Percentiles rank a stretch among this genome's conserved stretches.
These are phyloP conservation scores for Cajanus cajan DNA, from an alignment of 306 rosid species.

Conservation along the genomic window DNA sequence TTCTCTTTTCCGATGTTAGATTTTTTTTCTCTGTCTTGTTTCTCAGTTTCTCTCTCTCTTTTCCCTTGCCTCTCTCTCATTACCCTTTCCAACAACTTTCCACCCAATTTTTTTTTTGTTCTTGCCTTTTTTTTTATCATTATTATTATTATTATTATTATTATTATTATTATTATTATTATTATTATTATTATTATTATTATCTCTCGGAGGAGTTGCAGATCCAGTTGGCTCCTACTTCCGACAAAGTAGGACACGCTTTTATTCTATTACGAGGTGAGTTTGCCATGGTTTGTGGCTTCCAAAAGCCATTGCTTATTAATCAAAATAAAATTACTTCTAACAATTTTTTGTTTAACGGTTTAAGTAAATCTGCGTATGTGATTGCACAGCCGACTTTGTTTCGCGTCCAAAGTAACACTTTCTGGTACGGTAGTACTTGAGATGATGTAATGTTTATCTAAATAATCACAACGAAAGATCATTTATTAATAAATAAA, in stretches of 20 bases:
- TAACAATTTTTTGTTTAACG: background rate
- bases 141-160: background rate
- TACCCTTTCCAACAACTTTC: conserved; percentile 50
- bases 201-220: background rate
- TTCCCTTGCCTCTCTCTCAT: conserved; percentile 46
- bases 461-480: background rate
- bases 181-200: background rate
- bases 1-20: conserved; percentile 11
- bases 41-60: conserved; percentile 26
- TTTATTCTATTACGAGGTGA: conserved; percentile 26
- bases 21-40: conserved; percentile 11
- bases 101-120: conserved; percentile 31
- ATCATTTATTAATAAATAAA: background rate
- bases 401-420: background rate
- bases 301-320: background rate
- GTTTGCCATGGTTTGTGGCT: background rate
- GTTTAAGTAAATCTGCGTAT: background rate
- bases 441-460: background rate
- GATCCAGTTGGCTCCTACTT: background rate
- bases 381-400: background rate
- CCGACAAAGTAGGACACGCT: conserved; percentile 24
- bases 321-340: background rate
- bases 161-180: background rate
- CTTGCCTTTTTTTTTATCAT: background rate
- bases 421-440: background rate